Evolutionary conservation across 306 rosid species (phyloP).

Genomic region (Medicago lupulina): DNA sequence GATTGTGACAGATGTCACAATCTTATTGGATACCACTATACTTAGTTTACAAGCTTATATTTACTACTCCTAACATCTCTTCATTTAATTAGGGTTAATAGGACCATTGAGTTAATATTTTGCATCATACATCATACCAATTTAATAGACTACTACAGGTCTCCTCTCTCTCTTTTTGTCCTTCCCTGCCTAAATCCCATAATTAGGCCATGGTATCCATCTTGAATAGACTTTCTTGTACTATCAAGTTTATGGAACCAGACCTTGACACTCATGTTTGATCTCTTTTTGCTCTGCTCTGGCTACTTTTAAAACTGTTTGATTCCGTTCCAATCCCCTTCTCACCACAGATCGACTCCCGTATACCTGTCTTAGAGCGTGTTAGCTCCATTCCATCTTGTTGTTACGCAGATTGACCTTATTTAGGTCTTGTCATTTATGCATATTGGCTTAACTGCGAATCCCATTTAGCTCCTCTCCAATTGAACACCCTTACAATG

Average conservation of each 20-base stretch:
- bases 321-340: background rate
- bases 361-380: background rate
- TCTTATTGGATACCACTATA: too few species aligned
- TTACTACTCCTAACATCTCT: too few species aligned
- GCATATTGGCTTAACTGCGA: background rate
- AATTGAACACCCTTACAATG: background rate
- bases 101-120: background rate
- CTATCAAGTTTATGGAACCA: background rate
- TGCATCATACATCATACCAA: background rate
- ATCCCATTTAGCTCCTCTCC: background rate
- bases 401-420: background rate
- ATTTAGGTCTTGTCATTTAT: background rate
- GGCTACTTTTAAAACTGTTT: background rate
- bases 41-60: too few species aligned
- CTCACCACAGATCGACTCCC: background rate
- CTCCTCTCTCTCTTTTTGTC: background rate
- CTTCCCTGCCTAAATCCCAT: background rate
- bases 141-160: background rate
- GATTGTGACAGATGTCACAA: too few species aligned
- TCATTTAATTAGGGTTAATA: background rate
- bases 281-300: background rate
- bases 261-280: background rate
- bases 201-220: background rate
- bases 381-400: background rate
- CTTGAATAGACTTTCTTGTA: background rate